phyloP scores from a whole-genome alignment of 129 eudicot genomes.

The Ambrosia artemisiifolia region DNA sequence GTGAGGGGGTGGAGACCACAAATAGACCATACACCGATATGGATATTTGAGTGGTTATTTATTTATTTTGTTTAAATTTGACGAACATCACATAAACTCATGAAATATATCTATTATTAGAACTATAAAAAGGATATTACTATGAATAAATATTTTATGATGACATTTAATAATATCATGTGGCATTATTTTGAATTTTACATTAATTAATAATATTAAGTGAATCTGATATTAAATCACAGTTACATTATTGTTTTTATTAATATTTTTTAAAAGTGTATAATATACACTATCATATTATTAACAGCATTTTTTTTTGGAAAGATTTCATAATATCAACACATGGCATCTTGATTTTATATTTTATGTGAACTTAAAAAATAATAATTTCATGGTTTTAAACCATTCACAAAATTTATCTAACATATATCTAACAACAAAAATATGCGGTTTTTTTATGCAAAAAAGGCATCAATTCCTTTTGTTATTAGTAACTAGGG shows the following conservation, averaged over 20 bases:
- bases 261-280: no score
- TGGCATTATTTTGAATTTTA: background rate
- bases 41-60: background rate
- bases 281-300: no score
- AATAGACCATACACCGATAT: slow-evolving; percentile 9
- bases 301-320: no score
- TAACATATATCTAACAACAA: no score
- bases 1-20: slow-evolving; percentile 34
- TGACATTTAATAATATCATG: background rate
- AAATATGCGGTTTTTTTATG: no score
- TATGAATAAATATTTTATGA: background rate
- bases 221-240: background rate
- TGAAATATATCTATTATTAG: background rate
- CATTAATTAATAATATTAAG: background rate
- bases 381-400: no score
- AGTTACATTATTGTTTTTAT: background rate
- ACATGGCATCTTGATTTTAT: background rate
- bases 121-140: background rate
- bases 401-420: no score
- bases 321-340: background rate
- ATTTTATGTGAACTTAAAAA: background rate
- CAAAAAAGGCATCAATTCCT: no score
- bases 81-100: background rate
- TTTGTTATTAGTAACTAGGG: no score
- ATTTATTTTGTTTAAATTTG: background rate